Evolutionary conservation across 805 yeast species (phyloP).

Genomic region (Geotrichum ghanense): DNA sequence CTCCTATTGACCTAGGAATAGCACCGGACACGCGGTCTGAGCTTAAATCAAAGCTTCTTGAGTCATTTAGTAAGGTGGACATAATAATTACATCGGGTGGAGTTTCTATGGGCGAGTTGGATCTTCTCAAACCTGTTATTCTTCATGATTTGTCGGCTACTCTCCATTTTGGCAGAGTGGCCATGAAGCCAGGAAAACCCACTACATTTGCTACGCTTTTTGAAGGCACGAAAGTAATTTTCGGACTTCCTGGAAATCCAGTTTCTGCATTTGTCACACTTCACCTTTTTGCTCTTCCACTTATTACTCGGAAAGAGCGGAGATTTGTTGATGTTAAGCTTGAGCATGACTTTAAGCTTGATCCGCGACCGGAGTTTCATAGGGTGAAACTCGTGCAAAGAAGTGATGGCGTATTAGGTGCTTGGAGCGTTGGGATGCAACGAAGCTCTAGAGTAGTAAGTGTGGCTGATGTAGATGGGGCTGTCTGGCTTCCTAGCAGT

Average conservation of each 20-base stretch:
- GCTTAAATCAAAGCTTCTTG: constrained; percentile 19
- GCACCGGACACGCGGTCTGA: constrained; percentile 30
- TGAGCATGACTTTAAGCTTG: constrained; percentile 27
- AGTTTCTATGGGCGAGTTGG: constrained; percentile 49
- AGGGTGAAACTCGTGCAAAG: constrained; percentile 29
- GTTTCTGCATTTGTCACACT: constrained; percentile 41
- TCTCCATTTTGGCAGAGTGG: constrained; percentile 43
- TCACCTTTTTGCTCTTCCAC: constrained; percentile 37
- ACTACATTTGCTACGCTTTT: constrained; percentile 40
- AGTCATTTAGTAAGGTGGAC: constrained; percentile 28
- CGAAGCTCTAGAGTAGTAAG: constrained; percentile 40
- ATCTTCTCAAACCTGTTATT: constrained; percentile 38
- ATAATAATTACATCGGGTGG: constrained; percentile 44
- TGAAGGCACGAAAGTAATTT: constrained; percentile 23
- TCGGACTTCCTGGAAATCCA: constrained; percentile 48
- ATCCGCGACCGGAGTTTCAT: constrained; percentile 42
- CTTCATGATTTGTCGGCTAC: constrained; percentile 31
- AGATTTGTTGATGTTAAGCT: constrained; percentile 29
- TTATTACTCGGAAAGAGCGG: constrained; percentile 20
- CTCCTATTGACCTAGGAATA: constrained; percentile 39
- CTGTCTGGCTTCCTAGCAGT: constrained; percentile 33
- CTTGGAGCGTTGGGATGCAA: constrained; percentile 38
- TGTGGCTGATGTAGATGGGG: constrained; percentile 36
- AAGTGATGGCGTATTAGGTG: constrained; percentile 22
- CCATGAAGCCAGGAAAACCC: constrained; percentile 53